These are phyloP conservation scores for Kodamaea plutei DNA, from an alignment of 1,139 yeast genomes.

Conservation along the genomic window DNA sequence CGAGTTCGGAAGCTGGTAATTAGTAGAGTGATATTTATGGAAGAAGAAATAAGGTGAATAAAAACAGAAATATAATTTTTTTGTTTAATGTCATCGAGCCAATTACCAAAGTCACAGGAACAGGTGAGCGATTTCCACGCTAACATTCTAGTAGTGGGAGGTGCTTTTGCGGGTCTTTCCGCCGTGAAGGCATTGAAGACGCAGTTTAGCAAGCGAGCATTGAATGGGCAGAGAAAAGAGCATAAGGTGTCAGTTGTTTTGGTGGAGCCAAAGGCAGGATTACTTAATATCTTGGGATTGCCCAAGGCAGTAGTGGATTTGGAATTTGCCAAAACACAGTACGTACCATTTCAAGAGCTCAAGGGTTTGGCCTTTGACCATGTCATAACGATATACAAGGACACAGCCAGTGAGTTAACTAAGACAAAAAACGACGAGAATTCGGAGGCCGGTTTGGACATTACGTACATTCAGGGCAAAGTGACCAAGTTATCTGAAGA, in stretches of 20 bases:
- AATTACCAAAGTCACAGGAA: too few species aligned
- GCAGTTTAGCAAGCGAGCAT: slow-evolving; percentile 19
- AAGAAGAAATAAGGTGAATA: too few species aligned
- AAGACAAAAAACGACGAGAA: slow-evolving; percentile 13
- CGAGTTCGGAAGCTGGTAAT: too few species aligned
- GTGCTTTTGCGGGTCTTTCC: slow-evolving; percentile 49
- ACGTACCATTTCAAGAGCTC: slow-evolving; percentile 29
- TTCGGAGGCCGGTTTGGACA: slow-evolving; percentile 14
- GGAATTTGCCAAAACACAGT: slow-evolving; percentile 45
- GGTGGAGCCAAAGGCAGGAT: slow-evolving; percentile 51
- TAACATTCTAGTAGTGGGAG: slow-evolving; percentile 48
- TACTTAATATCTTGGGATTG: slow-evolving; percentile 48
- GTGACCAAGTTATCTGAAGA: slow-evolving; percentile 28
- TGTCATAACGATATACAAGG: slow-evolving; percentile 21
- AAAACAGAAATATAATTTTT: too few species aligned
- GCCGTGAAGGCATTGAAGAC: slow-evolving; percentile 35
- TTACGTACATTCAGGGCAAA: slow-evolving; percentile 40
- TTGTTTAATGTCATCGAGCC: too few species aligned
- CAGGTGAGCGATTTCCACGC: too few species aligned
- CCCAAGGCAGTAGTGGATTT: slow-evolving; percentile 46
- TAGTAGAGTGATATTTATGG: too few species aligned
- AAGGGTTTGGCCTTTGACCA: slow-evolving; percentile 29
- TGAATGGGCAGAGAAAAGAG: slow-evolving; percentile 11
- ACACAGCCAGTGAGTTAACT: slow-evolving; percentile 13
- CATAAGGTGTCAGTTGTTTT: slow-evolving; percentile 36